These are phyloP conservation scores for Striga asiatica DNA, from an alignment of 257 asterid species.

Conservation along the genomic window DNA sequence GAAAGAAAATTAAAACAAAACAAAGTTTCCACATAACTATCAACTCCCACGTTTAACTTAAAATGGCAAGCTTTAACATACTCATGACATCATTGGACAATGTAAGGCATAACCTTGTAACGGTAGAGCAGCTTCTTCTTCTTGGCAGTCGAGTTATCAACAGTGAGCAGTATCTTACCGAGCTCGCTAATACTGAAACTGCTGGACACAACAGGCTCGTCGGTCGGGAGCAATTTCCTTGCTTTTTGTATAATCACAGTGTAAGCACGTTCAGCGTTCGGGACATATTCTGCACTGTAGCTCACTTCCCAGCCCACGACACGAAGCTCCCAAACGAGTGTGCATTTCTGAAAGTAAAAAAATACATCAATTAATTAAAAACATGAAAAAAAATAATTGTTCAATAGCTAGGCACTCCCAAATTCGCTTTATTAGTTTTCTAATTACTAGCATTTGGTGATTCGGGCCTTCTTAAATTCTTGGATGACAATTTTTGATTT, in stretches of 20 bases:
- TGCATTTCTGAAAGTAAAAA: conserved; percentile 45
- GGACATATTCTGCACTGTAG: conserved; percentile 74
- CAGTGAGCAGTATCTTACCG: conserved; percentile 65
- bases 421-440: too few species aligned
- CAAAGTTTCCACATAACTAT: too few species aligned
- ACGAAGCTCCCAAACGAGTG: conserved; percentile 80
- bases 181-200: conserved; percentile 56
- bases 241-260: conserved; percentile 66
- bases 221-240: conserved; percentile 48
- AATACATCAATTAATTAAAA: conserved; percentile 2
- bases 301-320: conserved; percentile 94
- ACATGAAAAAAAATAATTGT: neutral
- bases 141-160: conserved; percentile 70
- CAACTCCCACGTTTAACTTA: neutral
- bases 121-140: conserved; percentile 79
- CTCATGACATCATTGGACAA: neutral
- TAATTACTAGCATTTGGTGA: too few species aligned
- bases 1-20: too few species aligned
- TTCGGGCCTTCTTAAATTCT: too few species aligned
- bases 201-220: conserved; percentile 51
- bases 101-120: conserved; percentile 51
- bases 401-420: too few species aligned
- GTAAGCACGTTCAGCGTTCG: conserved; percentile 40
- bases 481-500: too few species aligned
- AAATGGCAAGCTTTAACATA: neutral